Conservation (phyloP, 2,329 filamentous ascomycete genomes). For the Domatiomyces globalis region DNA sequence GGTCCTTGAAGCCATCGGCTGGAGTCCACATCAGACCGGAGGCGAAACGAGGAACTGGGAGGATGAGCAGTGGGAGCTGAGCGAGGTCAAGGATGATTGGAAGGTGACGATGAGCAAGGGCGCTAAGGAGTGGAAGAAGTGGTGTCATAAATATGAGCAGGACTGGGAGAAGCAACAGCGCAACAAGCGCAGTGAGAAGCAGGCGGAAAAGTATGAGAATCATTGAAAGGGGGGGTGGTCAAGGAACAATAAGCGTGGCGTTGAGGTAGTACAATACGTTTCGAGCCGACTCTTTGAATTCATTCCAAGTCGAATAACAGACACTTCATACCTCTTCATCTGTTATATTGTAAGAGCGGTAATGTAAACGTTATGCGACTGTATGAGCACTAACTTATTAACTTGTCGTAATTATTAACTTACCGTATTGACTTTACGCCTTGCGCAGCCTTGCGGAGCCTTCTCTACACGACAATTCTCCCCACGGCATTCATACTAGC, state of each 20-base stretch:
- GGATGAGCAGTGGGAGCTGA: slow-evolving; percentile 31
- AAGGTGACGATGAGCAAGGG: slow-evolving; percentile 27
- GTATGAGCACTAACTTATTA: no score
- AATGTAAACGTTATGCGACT: background rate
- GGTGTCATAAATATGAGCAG: slow-evolving; percentile 26
- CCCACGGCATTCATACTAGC: background rate
- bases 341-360: no score
- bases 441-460: background rate
- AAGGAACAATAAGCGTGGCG: no score
- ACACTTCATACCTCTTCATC: no score
- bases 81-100: slow-evolving; percentile 30
- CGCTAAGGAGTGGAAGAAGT: slow-evolving; percentile 29
- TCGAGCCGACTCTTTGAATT: no score
- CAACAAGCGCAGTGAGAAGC: background rate
- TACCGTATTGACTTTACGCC: no score
- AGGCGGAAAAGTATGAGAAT: background rate
- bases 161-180: slow-evolving; percentile 24
- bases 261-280: no score
- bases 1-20: slow-evolving; percentile 29
- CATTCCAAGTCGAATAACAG: no score
- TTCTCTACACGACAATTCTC: background rate
- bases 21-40: slow-evolving; percentile 24
- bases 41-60: slow-evolving; percentile 26
- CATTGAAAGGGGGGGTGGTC: background rate
- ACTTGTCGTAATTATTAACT: no score